Evolutionary conservation across 179 eudicot genomes (phyloP).

Genomic region (Silene coronaria): DNA sequence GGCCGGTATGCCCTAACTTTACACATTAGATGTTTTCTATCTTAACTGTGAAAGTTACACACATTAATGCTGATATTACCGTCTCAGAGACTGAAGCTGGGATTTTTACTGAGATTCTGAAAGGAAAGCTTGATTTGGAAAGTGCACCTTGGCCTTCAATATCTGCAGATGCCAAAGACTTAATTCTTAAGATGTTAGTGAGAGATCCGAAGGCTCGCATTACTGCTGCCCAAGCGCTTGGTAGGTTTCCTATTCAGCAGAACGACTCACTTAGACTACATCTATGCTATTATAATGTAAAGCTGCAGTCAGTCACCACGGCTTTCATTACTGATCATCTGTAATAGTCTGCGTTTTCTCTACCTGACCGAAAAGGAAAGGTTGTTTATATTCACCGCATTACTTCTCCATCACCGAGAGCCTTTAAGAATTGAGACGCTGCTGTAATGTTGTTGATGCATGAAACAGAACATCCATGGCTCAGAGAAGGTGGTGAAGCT

Average conservation of each 20-base stretch:
- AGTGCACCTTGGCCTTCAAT: conserved; percentile 66
- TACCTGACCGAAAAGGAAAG: not conserved
- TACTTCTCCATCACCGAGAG: not conserved
- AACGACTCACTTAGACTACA: not conserved
- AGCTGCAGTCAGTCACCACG: not conserved
- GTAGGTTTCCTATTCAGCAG: conserved; percentile 25
- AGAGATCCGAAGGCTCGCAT: conserved; percentile 54
- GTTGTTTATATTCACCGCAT: not conserved
- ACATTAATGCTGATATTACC: not conserved
- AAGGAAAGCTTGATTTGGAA: conserved; percentile 31
- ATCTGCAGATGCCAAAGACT: conserved; percentile 60
- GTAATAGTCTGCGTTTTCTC: no score
- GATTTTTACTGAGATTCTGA: conserved; percentile 46
- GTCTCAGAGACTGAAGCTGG: conserved; percentile 62
- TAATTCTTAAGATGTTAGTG: conserved; percentile 53
- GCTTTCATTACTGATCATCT: not conserved
- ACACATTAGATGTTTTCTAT: not conserved
- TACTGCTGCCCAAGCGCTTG: conserved; percentile 62
- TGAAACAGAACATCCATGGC: conserved; percentile 84
- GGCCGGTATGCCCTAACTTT: conserved; percentile 41
- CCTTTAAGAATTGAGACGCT: conserved; percentile 12
- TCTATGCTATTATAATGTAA: not conserved
- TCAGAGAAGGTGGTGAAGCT: conserved; percentile 71
- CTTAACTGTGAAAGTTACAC: no score
- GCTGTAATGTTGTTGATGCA: not conserved